Conservation (phyloP, 139 green algal genomes). For the Chlorella sp. region DNA sequence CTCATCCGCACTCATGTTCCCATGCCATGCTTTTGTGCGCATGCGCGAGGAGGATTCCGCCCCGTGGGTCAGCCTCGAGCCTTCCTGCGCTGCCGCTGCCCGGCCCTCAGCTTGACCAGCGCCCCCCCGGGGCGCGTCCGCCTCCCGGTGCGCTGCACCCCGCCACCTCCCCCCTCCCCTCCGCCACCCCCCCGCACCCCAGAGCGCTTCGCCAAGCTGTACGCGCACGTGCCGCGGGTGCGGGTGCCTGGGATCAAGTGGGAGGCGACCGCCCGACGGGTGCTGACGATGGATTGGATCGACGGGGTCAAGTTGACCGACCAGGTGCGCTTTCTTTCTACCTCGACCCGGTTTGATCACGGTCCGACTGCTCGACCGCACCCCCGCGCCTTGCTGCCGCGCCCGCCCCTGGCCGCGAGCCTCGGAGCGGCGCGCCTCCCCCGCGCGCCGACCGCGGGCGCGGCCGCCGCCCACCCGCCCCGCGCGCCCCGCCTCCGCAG, state of each 20-base stretch:
- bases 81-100: too few relatives aligned
- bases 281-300: slow-evolving; percentile 98
- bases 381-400: not conserved
- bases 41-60: too few relatives aligned
- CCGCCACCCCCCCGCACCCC: not conserved
- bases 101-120: not conserved
- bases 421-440: not conserved
- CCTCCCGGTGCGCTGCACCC: not conserved
- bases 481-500: not conserved
- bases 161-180: not conserved
- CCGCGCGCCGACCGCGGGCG: not conserved
- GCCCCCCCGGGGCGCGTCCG: too few relatives aligned
- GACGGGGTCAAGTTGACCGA: slow-evolving; percentile 96
- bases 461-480: not conserved
- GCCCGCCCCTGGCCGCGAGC: too few relatives aligned
- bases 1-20: too few relatives aligned
- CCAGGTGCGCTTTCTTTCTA: slow-evolving; percentile 14
- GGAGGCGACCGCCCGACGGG: slow-evolving; percentile 58
- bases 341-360: too few relatives aligned
- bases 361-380: too few relatives aligned
- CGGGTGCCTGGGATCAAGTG: slow-evolving; percentile 79
- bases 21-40: too few relatives aligned
- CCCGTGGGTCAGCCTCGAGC: too few relatives aligned
- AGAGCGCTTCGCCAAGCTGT: too few relatives aligned
- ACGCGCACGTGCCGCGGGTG: slow-evolving; percentile 57